Evolutionary conservation across 2,329 filamentous ascomycete genomes (phyloP), one percentile per base, ranked within the genome.

Genomic region (Helminthosporium solani): DNA sequence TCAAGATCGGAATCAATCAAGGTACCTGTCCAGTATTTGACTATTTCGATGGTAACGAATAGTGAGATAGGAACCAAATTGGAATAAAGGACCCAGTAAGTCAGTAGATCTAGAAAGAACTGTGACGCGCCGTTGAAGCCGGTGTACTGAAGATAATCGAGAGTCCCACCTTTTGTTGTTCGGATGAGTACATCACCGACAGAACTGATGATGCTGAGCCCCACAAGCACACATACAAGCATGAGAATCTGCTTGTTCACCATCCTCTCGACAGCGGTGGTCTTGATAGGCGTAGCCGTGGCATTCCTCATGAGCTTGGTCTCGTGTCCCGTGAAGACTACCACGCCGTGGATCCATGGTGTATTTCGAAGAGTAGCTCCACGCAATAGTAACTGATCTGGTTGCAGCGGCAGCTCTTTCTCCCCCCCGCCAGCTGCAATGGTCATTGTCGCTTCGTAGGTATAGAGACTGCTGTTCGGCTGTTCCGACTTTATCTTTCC

Each of bases 271-370:
- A 99, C 92, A 58, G 91, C 92, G 28, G 94, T 99, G 46, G 92
- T 87, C 76, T 99, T 99, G 75, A 99, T 99, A 5, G 94, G 95
- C 1, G 94, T 87, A 3, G 92, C 92, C 2, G 92, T 99, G 15
- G 94, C 95, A 68, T 99, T 99, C 58, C 94, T 86, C 94, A 99
- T 97, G 53, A 99, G 80, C 73, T 99, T 99, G 6, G 94, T 97
- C 74, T 99, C 94, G 71, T 99, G 94, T 41, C 94, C 94, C 2
- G 90, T 96, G 63, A 97, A 99, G 14, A 99, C 92, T 44, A 99
- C 94, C 15, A 95, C 82, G 31, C 92, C 94, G 67, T 99, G 90
- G 39, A 97, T 84, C 92, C 94, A 99, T 23, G 91, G 92, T 1
- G 94, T 99, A 64, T 99, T 99, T 60, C 94, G 83, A 46, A 99